phyloP scores from a whole-genome alignment of 176 grass and related monocot species.

The Zizania latifolia region DNA sequence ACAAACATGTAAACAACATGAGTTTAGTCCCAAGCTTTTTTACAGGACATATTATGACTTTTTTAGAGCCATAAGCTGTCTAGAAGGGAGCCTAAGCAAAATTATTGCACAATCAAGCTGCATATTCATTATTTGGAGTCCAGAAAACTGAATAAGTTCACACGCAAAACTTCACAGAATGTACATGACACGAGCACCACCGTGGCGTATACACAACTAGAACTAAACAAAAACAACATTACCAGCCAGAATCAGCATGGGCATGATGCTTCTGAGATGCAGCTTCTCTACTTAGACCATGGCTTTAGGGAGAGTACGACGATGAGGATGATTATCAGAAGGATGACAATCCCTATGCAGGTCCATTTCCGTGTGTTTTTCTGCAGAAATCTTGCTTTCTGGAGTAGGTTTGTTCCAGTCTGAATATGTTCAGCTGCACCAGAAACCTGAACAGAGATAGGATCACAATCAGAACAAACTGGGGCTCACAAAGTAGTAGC shows the following conservation, averaged over 20 bases:
- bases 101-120: background rate
- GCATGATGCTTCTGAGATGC: background rate
- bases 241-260: background rate
- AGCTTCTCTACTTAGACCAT: slow-evolving; percentile 33
- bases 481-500: background rate
- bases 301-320: slow-evolving; percentile 50
- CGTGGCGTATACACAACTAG: background rate
- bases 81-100: too few relatives aligned
- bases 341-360: slow-evolving; percentile 55
- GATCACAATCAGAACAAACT: slow-evolving; percentile 12
- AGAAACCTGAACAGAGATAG: slow-evolving; percentile 48
- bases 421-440: slow-evolving; percentile 49
- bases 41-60: too few relatives aligned
- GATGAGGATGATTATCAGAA: slow-evolving; percentile 48
- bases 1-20: too few relatives aligned
- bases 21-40: too few relatives aligned
- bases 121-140: background rate
- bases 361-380: slow-evolving; percentile 76
- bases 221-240: background rate
- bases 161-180: background rate
- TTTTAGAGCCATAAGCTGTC: too few relatives aligned
- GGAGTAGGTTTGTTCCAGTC: slow-evolving; percentile 40
- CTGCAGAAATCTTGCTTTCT: slow-evolving; percentile 51
- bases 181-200: background rate
- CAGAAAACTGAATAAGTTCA: background rate